Evolutionary conservation across 2,329 filamentous ascomycete genomes (phyloP), one percentile per base, ranked within the genome.

Genomic region (Alternaria arborescens): DNA sequence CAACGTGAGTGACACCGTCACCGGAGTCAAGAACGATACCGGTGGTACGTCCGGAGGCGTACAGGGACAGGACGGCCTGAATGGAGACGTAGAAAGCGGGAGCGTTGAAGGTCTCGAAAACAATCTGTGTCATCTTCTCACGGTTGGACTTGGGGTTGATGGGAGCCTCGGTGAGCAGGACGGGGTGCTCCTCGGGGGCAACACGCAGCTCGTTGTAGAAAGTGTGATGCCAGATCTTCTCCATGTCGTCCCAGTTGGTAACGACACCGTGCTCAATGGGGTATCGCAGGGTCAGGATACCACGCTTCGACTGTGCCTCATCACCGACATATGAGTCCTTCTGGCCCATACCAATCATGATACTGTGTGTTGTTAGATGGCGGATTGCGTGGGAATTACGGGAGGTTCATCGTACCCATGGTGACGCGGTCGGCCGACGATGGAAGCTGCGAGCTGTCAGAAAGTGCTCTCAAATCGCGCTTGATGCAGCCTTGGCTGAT

Each of bases 181-280:
- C 94, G 78, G 95, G 95, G 90, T 99, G 95, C 91, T 99, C 95
- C 89, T 99, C 95, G 78, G 95, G 95, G 78, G 95, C 95, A 72
- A 99, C 95, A 94, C 95, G 94, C 81, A 99, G 89, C 89, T 99
- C 95, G 87, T 99, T 99, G 92, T 98, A 99, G 89, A 99, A 99
- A 82, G 95, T 98, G 92, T 99, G 95, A 85, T 99, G 95, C 95
- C 95, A 99, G 79, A 99, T 98, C 91, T 98, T 98, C 89, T 98
- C 95, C 95, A 98, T 98, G 85, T 98, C 95, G 84, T 99, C 95
- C 95, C 95, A 99, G 92, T 98, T 98, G 87, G 95, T 99, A 82
- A 99, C 95, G 79, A 99, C 95, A 95, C 95, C 95, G 90, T 99
- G 95, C 89, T 99, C 95, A 83, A 99, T 99, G 82, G 95, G 95